phyloP scores from a whole-genome alignment of 139 green algal species.

The Coelastrella sp. region DNA sequence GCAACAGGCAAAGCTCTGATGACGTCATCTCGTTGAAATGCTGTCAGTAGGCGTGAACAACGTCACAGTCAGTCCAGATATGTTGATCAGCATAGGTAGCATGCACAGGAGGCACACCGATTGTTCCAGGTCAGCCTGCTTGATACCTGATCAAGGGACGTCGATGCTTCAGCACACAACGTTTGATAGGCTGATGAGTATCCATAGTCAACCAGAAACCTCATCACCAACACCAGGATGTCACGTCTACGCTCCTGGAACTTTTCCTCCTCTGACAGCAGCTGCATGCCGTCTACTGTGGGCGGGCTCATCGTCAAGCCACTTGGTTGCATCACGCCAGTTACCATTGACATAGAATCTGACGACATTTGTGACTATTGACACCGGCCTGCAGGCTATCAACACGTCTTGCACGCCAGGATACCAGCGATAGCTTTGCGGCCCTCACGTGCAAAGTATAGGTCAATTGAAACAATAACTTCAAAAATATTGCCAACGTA shows the following conservation, averaged over 20 bases:
- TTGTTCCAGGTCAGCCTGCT: not conserved
- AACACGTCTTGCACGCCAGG: not conserved
- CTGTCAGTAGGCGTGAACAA: too few relatives aligned
- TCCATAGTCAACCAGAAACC: constrained; percentile 48
- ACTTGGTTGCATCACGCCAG: not conserved
- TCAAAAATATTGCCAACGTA: not conserved
- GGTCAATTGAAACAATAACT: not conserved
- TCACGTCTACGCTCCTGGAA: constrained; percentile 24
- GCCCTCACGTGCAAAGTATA: not conserved
- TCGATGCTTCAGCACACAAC: constrained; percentile 45
- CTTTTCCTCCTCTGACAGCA: not conserved
- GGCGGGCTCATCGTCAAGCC: not conserved
- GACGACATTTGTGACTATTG: not conserved
- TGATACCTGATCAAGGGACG: constrained; percentile 48
- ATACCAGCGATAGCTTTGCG: not conserved
- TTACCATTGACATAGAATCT: not conserved
- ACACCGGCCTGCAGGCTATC: not conserved
- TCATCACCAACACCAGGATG: constrained; percentile 54
- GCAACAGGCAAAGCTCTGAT: not conserved
- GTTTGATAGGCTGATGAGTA: constrained; percentile 38
- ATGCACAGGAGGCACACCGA: not conserved
- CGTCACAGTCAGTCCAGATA: not conserved
- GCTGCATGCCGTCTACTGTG: not conserved
- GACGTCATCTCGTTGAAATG: not conserved
- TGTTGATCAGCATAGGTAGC: not conserved